Conservation (phyloP, 73 alveolate genomes). For the Stentor coeruleus region DNA sequence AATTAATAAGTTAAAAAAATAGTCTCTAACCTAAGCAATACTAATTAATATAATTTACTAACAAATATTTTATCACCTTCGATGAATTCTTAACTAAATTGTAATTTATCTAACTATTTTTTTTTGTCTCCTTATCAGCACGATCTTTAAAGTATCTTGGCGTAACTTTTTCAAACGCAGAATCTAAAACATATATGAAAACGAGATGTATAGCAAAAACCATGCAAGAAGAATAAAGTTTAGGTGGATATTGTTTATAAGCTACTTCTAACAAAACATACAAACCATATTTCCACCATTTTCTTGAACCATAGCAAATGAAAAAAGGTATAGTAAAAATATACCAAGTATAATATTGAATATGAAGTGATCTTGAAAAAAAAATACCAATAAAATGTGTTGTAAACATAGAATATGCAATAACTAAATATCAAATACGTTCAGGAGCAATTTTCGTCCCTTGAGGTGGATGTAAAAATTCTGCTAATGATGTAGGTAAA, state of each 20-base stretch:
- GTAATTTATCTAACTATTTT: too few relatives aligned
- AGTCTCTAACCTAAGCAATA: too few relatives aligned
- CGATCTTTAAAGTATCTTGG: not conserved
- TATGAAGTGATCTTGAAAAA: conserved; percentile 58
- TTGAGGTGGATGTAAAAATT: conserved; percentile 5
- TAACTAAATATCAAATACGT: conserved; percentile 26
- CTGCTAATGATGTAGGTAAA: conserved; percentile 21
- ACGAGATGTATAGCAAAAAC: not conserved
- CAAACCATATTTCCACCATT: not conserved
- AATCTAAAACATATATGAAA: not conserved
- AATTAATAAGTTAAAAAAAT: too few relatives aligned
- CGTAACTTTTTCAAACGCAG: not conserved
- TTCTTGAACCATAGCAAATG: not conserved
- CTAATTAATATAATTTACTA: too few relatives aligned
- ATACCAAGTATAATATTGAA: conserved; percentile 56
- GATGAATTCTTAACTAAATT: too few relatives aligned
- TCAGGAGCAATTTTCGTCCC: not conserved
- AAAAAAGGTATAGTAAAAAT: conserved; percentile 41
- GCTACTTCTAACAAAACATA: not conserved
- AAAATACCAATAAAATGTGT: conserved; percentile 51
- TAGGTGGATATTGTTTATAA: not conserved
- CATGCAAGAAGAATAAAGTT: not conserved
- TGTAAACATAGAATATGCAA: conserved; percentile 28
- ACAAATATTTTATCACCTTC: too few relatives aligned
- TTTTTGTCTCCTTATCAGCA: not conserved